Evolutionary conservation across 2,329 filamentous ascomycete genomes (phyloP).

Genomic region (Fusarium sp.): DNA sequence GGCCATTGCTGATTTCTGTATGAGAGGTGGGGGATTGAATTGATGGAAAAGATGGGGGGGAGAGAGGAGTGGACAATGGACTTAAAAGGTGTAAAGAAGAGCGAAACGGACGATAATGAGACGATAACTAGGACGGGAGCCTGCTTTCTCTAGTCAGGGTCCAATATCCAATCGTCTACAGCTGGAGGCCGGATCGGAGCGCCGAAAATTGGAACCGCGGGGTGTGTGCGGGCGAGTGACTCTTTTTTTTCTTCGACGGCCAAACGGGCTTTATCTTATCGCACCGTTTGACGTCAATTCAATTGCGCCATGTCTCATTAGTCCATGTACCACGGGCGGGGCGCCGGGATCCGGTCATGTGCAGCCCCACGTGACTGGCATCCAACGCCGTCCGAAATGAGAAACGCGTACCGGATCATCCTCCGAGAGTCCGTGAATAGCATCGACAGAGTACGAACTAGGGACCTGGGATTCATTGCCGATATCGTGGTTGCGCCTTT

Average conservation of each 20-base stretch:
- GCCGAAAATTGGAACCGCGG: constrained; percentile 38
- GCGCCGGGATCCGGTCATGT: constrained; percentile 29
- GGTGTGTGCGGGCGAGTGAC: background rate
- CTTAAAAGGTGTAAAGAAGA: constrained; percentile 1
- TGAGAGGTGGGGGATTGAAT: background rate
- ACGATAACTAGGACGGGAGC: constrained; percentile 10
- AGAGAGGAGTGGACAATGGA: background rate
- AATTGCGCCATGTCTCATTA: constrained; percentile 14
- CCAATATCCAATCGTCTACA: constrained; percentile 14
- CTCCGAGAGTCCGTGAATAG: constrained; percentile 22
- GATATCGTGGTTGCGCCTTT: constrained; percentile 17
- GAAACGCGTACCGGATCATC: constrained; percentile 33
- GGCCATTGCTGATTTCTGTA: constrained; percentile 39
- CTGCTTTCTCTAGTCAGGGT: constrained; percentile 31
- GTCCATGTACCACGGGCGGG: background rate
- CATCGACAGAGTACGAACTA: background rate
- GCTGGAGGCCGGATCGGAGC: constrained; percentile 35
- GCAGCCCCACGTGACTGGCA: background rate
- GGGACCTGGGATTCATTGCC: constrained; percentile 5
- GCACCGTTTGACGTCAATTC: constrained; percentile 33
- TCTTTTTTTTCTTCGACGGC: background rate
- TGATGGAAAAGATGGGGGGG: background rate
- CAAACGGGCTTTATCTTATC: constrained; percentile 33
- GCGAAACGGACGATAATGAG: constrained; percentile 3
- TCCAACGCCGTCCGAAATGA: constrained; percentile 3